phyloP scores from a whole-genome alignment of 805 yeast genomes.

The Jamesozyma piceae region DNA sequence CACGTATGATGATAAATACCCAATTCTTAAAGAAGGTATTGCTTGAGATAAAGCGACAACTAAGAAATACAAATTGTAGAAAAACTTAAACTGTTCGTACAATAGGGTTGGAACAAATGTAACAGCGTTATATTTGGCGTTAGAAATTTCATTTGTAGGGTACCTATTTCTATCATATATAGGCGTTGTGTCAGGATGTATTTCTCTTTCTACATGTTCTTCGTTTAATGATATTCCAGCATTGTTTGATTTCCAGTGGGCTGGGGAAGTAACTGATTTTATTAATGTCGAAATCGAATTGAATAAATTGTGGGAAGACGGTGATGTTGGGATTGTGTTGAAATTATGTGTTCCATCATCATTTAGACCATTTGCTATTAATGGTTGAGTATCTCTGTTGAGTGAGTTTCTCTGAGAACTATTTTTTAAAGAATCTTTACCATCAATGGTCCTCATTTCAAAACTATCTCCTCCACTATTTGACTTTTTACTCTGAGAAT shows the following conservation, averaged over 20 bases:
- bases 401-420: conserved; percentile 11
- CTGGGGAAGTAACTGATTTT: conserved; percentile 1
- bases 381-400: conserved; percentile 14
- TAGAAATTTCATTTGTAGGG: conserved; percentile 75
- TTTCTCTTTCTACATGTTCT: conserved; percentile 32
- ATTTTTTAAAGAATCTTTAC: conserved; percentile 1
- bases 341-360: background rate
- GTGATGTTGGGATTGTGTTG: conserved; percentile 1
- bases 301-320: conserved; percentile 2
- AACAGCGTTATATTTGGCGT: conserved; percentile 85
- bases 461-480: conserved; percentile 14
- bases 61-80: conserved; percentile 85
- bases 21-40: conserved; percentile 81
- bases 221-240: conserved; percentile 14
- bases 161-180: conserved; percentile 29
- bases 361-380: conserved; percentile 2
- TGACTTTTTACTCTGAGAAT: conserved; percentile 3
- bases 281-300: background rate
- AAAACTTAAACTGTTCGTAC: conserved; percentile 94
- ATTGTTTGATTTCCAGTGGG: conserved; percentile 4
- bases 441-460: conserved; percentile 23
- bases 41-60: conserved; percentile 91
- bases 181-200: conserved; percentile 36
- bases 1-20: conserved; percentile 83
- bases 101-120: conserved; percentile 82